Evolutionary conservation across 1,284 basidiomycete species (phyloP), one percentile per base, ranked within the genome.

Genomic region (Xanthoconium separans): DNA sequence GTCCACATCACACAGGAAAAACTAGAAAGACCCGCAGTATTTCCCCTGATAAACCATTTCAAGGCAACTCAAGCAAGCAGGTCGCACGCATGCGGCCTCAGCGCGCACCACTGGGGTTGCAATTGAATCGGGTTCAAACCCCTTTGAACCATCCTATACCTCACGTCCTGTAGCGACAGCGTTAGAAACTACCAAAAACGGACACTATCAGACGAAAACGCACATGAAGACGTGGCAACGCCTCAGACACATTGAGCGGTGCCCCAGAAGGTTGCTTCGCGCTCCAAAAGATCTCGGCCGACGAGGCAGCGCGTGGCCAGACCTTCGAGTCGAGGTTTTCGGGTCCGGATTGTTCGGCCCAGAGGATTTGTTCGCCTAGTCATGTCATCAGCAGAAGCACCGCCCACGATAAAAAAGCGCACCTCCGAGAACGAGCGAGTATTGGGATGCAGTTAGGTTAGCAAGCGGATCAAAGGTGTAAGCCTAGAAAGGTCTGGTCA

Each of bases 41-140:
- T 37, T 9, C 36, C 34, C 8, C 37, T 6, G 18, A 39, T 20
- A 12, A 18, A 20, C 37, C 18, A 2, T 20, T 20, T 39, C 13
- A 11, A 41, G 4, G 4, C 7, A 22, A 29, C 42, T 75, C 61
- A 81, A 1, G 77, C 75, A 22, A 65, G 66, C 50, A 77, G 42
- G 56, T 84, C 76, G 57, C 82, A 84, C 41, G 62, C 69, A n/a
- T 75, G 71, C 3, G 85, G 82, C 37, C 84, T 73, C 37, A 89
- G 61, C 1, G 84, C 87, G 68, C 87, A 91, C 84, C 84, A 90
- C 55, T 81, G 72, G 0, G 89, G 89, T 65, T 91, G 89, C 31
- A 91, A 66, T 0, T 79, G 73, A 18, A 81, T 80, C 1, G 89
- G 80, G 0, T 64, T 63, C 15, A 89, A 70, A 8, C 89, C 89